Percentiles rank a stretch among this genome's conserved stretches.
Evolutionary conservation across 345 rosid genomes (phyloP).

Genomic region (Turnera subulata): DNA sequence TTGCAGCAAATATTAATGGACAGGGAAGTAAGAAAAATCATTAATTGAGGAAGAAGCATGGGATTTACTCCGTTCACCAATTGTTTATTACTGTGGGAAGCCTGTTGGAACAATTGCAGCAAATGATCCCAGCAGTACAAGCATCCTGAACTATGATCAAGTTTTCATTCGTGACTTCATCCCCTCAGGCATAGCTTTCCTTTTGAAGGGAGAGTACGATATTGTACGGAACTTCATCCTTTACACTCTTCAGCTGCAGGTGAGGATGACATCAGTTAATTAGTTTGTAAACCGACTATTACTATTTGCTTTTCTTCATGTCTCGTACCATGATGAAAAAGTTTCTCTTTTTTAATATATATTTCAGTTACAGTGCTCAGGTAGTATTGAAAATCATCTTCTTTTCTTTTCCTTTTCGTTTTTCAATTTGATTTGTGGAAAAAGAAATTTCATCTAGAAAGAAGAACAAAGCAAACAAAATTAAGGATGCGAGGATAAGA

Average conservation of each 20-base stretch:
- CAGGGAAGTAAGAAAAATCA: not conserved
- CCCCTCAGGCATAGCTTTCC: constrained; percentile 88
- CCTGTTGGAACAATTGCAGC: constrained; percentile 96
- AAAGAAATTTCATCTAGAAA: too few species aligned
- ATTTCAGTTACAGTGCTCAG: too few species aligned
- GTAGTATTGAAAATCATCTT: too few species aligned
- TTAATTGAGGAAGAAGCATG: constrained; percentile 74
- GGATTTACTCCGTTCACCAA: constrained; percentile 64
- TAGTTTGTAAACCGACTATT: not conserved
- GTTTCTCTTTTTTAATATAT: too few species aligned
- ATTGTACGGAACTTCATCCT: constrained; percentile 94
- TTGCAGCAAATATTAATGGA: not conserved
- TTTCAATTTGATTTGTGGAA: too few species aligned
- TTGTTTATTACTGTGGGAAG: constrained; percentile 75
- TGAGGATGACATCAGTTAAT: constrained; percentile 17
- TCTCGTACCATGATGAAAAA: too few species aligned
- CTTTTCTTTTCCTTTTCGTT: too few species aligned
- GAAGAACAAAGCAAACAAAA: too few species aligned
- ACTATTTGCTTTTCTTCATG: too few species aligned
- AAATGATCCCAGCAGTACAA: constrained; percentile 79
- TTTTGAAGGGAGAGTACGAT: constrained; percentile 91
- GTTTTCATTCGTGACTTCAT: constrained; percentile 93
- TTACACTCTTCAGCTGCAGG: constrained; percentile 93
- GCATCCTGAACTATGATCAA: constrained; percentile 93
- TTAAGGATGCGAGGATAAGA: too few species aligned